Conservation (phyloP, 2,329 filamentous ascomycete genomes). For the Diaporthe caulivora region DNA sequence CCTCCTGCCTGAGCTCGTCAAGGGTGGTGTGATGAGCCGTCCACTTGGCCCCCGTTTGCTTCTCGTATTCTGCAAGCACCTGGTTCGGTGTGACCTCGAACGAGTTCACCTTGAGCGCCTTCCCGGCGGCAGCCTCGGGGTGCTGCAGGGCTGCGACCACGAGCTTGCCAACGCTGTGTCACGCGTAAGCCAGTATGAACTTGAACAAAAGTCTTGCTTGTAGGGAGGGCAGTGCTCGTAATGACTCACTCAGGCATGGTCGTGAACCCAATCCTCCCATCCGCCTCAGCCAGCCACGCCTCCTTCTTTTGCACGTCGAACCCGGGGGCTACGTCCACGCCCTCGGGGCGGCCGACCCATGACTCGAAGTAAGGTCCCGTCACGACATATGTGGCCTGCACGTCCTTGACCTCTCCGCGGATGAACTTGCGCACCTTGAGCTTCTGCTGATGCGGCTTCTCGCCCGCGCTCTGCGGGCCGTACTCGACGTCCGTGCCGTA, state of each 20-base stretch:
- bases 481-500: slow-evolving; percentile 77
- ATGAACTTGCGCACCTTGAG: slow-evolving; percentile 75
- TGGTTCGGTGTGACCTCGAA: slow-evolving; percentile 75
- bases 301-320: slow-evolving; percentile 70
- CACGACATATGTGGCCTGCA: slow-evolving; percentile 76
- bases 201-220: background rate
- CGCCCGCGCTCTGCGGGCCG: slow-evolving; percentile 65
- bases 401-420: slow-evolving; percentile 61
- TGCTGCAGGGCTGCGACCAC: slow-evolving; percentile 72
- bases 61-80: slow-evolving; percentile 76
- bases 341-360: slow-evolving; percentile 62
- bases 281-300: slow-evolving; percentile 73
- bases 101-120: slow-evolving; percentile 76
- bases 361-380: slow-evolving; percentile 78
- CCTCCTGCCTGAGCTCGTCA: slow-evolving; percentile 64
- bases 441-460: slow-evolving; percentile 78
- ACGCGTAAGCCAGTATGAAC: background rate
- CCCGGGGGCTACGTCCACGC: slow-evolving; percentile 59
- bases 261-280: slow-evolving; percentile 74
- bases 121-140: slow-evolving; percentile 64
- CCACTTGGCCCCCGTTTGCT: slow-evolving; percentile 72
- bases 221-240: background rate
- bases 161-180: slow-evolving; percentile 72
- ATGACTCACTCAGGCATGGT: slow-evolving; percentile 76
- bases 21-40: slow-evolving; percentile 65